Base-by-base conservation (phyloP, 805 yeast species). In the Kluyveromyces nonfermentans region DNA sequence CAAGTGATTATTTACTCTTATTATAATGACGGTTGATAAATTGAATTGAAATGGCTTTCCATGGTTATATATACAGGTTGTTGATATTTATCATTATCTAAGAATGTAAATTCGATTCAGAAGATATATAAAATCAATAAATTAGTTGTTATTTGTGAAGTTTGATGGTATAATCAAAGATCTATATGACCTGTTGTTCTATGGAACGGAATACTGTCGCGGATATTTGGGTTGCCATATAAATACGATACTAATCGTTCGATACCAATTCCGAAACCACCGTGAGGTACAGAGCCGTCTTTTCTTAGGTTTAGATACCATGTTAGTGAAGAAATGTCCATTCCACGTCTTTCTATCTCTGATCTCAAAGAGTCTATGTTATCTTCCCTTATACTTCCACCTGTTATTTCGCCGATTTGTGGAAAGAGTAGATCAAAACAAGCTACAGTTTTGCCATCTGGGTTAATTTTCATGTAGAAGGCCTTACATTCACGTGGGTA, bases 251-350 rank as follows among this genome's bases (percentile, higher is more conserved):
- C 61, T 25, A 93, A 64, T 47, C 99, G 69, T 61, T 93, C 98
- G 52, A 89, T 78, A 0, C 99, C 99, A 70, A 93, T 69, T 0
- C 99, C 99, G 64, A 83, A 93, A 0, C 99, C 99, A 39, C 98
- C 98, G 59, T 90, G 97, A 0, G 97, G 96, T 18, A 81, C 81
- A 2, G 84, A 68, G 0, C 97, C 97, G 52, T 83, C 80, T 48
- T 68, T 68, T 47, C 98, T 71, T 7, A 84, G 69, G 1, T 80
- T 74, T 21, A 82, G 52, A 57, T 89, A 93, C 99, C 99, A 93
- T 25, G 75, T 70, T 61, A 93, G 61, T 16, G 76, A 74, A 2
- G 60, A 56, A 0, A 56, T 38, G 42, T 75, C 73, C 89, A 88
- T 84, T 1, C 66, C 67, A 43, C 83, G 64, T 3, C 56, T 45